Conservation (phyloP, 805 yeast genomes). For the Myxozyma melibiosi region DNA sequence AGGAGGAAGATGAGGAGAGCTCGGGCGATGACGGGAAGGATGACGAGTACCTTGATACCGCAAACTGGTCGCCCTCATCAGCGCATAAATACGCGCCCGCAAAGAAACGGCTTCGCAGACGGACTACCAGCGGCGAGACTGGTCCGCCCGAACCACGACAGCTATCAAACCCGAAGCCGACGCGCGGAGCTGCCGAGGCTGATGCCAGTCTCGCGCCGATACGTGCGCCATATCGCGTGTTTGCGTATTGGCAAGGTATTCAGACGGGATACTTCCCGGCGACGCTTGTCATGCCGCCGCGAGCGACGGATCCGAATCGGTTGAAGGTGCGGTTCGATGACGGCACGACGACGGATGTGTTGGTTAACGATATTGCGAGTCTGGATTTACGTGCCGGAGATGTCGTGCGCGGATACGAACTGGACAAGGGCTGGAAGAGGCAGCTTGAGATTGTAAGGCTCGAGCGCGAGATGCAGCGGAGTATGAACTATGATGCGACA, state of each 20-base stretch:
- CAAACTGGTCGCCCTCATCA: no score
- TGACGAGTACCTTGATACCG: no score
- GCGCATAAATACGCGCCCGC: no score
- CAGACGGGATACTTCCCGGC: constrained; percentile 18
- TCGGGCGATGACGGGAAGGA: neutral
- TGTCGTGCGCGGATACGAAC: constrained; percentile 11
- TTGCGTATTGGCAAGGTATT: constrained; percentile 24
- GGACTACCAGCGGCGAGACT: no score
- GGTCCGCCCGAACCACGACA: neutral
- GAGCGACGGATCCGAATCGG: neutral
- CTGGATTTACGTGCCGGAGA: constrained; percentile 26
- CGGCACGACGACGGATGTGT: neutral
- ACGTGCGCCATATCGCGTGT: constrained; percentile 1
- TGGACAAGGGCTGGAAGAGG: neutral
- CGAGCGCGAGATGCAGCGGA: no score
- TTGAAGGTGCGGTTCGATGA: constrained; percentile 20
- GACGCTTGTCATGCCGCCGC: neutral
- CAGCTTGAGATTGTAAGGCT: neutral
- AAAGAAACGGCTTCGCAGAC: no score
- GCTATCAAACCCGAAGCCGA: neutral
- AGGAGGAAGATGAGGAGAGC: neutral
- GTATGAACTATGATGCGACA: no score
- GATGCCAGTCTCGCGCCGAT: neutral
- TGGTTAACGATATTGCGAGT: constrained; percentile 10
- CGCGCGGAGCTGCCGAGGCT: neutral